These are phyloP conservation scores for Microbotryum violaceum DNA, from an alignment of 1,284 basidiomycete genomes.

Conservation along the genomic window DNA sequence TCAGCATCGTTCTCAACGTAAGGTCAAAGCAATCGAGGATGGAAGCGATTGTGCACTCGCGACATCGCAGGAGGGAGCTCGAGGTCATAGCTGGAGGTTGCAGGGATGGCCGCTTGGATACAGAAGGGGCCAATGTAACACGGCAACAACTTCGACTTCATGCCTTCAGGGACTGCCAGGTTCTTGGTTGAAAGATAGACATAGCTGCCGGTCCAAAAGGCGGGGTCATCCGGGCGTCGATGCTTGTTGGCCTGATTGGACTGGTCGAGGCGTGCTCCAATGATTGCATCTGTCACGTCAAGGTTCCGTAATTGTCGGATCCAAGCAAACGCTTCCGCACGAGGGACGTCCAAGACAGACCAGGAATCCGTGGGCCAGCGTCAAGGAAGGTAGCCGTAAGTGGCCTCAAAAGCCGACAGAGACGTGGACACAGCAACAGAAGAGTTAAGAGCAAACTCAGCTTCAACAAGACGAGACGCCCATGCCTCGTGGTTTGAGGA, in stretches of 20 bases:
- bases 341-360: too few species aligned
- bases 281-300: slow-evolving; percentile 5
- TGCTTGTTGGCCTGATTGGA: not conserved
- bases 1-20: too few species aligned
- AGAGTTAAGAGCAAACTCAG: too few species aligned
- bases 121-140: not conserved
- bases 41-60: too few species aligned
- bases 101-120: not conserved
- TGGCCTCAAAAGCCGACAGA: too few species aligned
- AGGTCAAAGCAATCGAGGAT: too few species aligned
- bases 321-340: not conserved
- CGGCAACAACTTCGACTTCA: slow-evolving; percentile 5
- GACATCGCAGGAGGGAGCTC: too few species aligned
- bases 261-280: slow-evolving; percentile 6
- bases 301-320: not conserved
- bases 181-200: slow-evolving; percentile 1
- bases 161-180: not conserved
- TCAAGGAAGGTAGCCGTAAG: too few species aligned
- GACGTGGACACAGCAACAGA: too few species aligned
- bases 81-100: slow-evolving; percentile 3
- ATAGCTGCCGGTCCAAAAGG: not conserved
- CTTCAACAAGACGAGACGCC: not conserved
- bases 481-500: slow-evolving; percentile 25
- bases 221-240: not conserved
- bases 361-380: too few species aligned